Evolutionary conservation across 495 filamentous ascomycete species (phyloP), one percentile per base, ranked within the genome.

Genomic region (Penicillium canescens): DNA sequence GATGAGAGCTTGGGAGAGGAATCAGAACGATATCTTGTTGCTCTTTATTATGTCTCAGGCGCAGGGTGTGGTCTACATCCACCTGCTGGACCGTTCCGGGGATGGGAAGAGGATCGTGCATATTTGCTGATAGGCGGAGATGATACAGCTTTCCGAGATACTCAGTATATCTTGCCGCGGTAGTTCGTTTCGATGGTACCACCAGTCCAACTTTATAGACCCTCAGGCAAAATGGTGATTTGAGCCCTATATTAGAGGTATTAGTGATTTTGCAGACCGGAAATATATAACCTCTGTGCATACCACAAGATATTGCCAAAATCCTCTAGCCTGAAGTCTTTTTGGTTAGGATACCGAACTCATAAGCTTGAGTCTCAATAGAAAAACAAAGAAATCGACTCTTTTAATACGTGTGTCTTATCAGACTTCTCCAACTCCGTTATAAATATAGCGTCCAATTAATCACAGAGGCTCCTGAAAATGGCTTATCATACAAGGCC

Each of bases 11-110:
- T 6, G 77, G 77, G 0, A 64, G 63, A 14, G 77, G 78, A 31
- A 78, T 63, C 24, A 81, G 61, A 16, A 80, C 68, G 37, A 79
- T 64, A 39, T 76, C 75, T 41, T 61, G 59, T 14, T 56, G 46
- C 18, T 44, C 45, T 56, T 58, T 44, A 54, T 55, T 40, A 44
- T 67, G 42, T 59, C 60, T 53, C 65, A 65, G 34, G 56, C 59
- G 44, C 54, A 68, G 26, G 47, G 59, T 50, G 65, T 45, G 35
- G 24, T 72, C 57, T 10, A 72, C 37, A 23, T 76, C 72, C 23
- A 76, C 66, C 9, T 74, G 59, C 41, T 72, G 65, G 34, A 76
- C 59, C 1, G 73, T 75, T 9, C 72, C 72, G 9, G 72, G 72
- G 26, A 72, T 55, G 16, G 45, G 42, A 33, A 44, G 26, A 13